Evolutionary conservation across 371 early-diverging fungal genomes (phyloP), one percentile per base, ranked within the genome.

Genomic region (Mortierella sp.): DNA sequence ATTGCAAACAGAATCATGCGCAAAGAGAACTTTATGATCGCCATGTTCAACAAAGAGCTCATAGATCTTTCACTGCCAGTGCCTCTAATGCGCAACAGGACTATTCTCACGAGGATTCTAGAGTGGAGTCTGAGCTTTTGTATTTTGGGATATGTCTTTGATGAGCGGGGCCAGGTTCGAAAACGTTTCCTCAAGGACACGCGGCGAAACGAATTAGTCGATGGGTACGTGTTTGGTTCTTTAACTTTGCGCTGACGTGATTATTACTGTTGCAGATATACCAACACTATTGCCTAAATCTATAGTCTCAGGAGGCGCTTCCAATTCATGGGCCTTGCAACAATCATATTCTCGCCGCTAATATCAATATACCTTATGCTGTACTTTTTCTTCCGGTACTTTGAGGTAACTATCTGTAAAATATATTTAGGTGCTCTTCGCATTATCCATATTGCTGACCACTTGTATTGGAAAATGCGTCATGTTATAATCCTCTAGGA

Each of bases 21-120:
- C n/a, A 90, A 93, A 65, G 99, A 99, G 50, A 99, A 99, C 84
- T 98, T 97, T 81, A 83, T 98, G 85, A 93, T 98, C 67, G 98
- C 97, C 9, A 79, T 99, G 58, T 94, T 97, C 84, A 97, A 97
- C 88, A 95, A 95, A 76, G 95, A 97, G 40, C 68, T 96, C 21
- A 84, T 99, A 22, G 88, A 97, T 66, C 87, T 97, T 21, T 83
- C 88, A 1, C 86, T 94, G 5, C 96, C 96, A 0, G 36, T 91
- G 15, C 90, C 93, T 0, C 72, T 87, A 58, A 13, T 91, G 19
- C 84, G 86, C n/a, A 58, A 58, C 21, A 28, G 87, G 65, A 82
- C 86, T 45, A 86, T 90, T 21, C 88, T 97, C 74, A 97, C 98
- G 3, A 92, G 93, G 70, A 91, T 94, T 62, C 86, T 98, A 32